Evolutionary conservation across 164 flowering plant species (phyloP), one percentile per base, ranked within the genome.

Genomic region (Vitis riparia): DNA sequence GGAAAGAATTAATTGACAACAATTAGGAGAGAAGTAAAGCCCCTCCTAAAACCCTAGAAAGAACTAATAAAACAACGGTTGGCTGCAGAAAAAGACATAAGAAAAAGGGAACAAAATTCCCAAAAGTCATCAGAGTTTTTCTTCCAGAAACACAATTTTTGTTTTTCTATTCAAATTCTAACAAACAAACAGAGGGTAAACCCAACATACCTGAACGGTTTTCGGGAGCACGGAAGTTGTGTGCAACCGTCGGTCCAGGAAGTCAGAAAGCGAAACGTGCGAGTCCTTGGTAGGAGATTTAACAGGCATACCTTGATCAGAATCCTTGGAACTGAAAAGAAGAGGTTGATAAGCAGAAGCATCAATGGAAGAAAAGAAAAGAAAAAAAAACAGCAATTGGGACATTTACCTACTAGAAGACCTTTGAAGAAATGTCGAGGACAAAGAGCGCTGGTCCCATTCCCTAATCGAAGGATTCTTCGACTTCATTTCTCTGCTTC

Each of bases 241-340:
- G 6, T 77, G 77, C 64, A 90, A 76, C 80, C 86, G 89, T 11
- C 80, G 73, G 66, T 81, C 78, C 10, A 91, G 86, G 68, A 89
- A 89, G 9, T 85, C 90, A 12, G 93, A 84, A 37, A 91, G 86
- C n/a, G 92, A 90, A 1, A 79, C 74, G 1, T 75, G 32, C 7
- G 71, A 62, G 2, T 30, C 68, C 73, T 75, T 79, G 56, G 52
- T 70, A 7, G 77, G 50, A 56, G 55, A 72, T 63, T 75, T 77
- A 37, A 30, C 65, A 17, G 56, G 30, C 6, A 14, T 50, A 61
- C 65, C 80, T 65, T 59, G 75, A 15, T 77, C 58, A 10, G 68
- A 63, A 32, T 66, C 78, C 49, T 63, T 71, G 52, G 65, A 68
- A 52, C 82, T 71, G 52, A 67, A 52, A 49, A 3, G 11, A 44